Conservation (phyloP, 768 basidiomycete species). For the Tricholomella constricta region DNA sequence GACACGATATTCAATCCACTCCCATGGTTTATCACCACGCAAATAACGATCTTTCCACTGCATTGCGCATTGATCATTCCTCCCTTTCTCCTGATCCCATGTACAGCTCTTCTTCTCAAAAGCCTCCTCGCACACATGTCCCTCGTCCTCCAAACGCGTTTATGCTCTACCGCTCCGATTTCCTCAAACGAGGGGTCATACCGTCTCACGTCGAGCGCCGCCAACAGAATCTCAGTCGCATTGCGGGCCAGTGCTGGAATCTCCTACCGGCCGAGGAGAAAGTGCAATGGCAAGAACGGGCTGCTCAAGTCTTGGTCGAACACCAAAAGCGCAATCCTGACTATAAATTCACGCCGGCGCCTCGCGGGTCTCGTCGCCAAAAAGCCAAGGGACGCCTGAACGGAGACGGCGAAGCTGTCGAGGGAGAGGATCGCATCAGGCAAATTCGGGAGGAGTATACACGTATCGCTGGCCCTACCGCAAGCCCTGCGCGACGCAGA, state of each 20-base stretch:
- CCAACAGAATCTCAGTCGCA: constrained; percentile 72
- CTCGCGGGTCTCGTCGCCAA: constrained; percentile 32
- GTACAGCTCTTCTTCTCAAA: constrained; percentile 7
- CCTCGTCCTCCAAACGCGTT: constrained; percentile 84
- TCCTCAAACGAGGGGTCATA: constrained; percentile 51
- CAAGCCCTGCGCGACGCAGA: constrained; percentile 34
- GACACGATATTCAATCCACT: neutral
- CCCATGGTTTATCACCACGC: neutral
- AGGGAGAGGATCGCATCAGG: constrained; percentile 29
- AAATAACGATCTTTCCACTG: neutral
- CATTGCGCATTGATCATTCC: neutral
- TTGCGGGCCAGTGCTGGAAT: constrained; percentile 73
- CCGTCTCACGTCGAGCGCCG: constrained; percentile 56
- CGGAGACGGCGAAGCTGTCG: constrained; percentile 13
- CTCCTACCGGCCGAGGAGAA: constrained; percentile 49
- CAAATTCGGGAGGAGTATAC: constrained; percentile 37
- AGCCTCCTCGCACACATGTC: constrained; percentile 42
- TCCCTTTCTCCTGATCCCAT: neutral
- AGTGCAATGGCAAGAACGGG: constrained; percentile 45
- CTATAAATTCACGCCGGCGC: constrained; percentile 62
- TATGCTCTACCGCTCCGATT: constrained; percentile 76
- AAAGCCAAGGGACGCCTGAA: constrained; percentile 30
- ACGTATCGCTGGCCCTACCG: constrained; percentile 34
- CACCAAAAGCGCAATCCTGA: constrained; percentile 57
- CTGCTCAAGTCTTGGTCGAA: constrained; percentile 45